phyloP scores from a whole-genome alignment of 768 basidiomycete genomes.

The Tulasnella sp. region DNA sequence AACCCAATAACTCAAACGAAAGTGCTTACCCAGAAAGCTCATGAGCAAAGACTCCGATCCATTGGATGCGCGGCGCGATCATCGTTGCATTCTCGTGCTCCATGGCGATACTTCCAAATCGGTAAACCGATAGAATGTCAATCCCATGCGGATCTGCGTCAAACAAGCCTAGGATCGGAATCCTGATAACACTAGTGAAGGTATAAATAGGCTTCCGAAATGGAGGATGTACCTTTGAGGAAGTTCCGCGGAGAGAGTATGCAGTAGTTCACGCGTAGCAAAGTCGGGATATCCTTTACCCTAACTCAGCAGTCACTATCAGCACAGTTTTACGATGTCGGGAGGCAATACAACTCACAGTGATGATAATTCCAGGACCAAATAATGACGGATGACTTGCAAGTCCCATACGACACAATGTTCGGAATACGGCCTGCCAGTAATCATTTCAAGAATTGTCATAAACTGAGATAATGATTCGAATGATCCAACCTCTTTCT shows the following conservation, averaged over 20 bases:
- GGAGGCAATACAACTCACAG: constrained; percentile 35
- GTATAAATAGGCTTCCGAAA: not conserved
- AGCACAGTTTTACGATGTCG: too few relatives aligned
- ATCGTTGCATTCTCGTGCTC: constrained; percentile 58
- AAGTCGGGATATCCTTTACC: constrained; percentile 97
- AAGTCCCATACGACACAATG: constrained; percentile 50
- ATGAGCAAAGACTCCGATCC: constrained; percentile 64
- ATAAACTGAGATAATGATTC: not conserved
- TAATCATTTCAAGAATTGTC: not conserved
- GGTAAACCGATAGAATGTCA: constrained; percentile 83
- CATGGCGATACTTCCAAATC: constrained; percentile 58
- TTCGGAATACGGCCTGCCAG: constrained; percentile 82
- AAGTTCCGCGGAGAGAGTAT: constrained; percentile 52
- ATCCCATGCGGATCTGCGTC: constrained; percentile 89
- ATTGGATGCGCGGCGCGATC: constrained; percentile 53
- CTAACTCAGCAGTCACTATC: too few relatives aligned
- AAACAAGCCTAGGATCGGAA: constrained; percentile 66
- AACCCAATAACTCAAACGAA: not conserved
- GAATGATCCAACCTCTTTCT: constrained; percentile 67
- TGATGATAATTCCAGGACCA: constrained; percentile 62
- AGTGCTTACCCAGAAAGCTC: constrained; percentile 48
- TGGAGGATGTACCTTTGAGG: constrained; percentile 39
- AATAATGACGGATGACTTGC: constrained; percentile 37
- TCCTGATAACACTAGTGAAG: constrained; percentile 31
- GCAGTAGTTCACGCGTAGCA: constrained; percentile 74